Evolutionary conservation across 495 filamentous ascomycete species (phyloP), one percentile per base, ranked within the genome.

Genomic region (Penicillium psychrofluorescens): DNA sequence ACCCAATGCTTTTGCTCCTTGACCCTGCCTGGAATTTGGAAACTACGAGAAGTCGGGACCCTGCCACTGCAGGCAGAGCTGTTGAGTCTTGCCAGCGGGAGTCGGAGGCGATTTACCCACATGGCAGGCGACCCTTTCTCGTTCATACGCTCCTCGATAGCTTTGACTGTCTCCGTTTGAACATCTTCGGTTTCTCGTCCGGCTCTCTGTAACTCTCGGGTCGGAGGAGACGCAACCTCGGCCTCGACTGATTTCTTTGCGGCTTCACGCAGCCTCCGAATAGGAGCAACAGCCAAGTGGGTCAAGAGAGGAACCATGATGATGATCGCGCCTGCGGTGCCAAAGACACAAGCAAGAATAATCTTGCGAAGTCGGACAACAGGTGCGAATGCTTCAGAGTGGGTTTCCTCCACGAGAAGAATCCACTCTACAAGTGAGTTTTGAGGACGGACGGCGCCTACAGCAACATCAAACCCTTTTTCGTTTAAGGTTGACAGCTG

Each of bases 1-100:
- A 95, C 70, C 16, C 78, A 64, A 49, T 89, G 83, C 40, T 83
- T 86, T 9, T 80, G 69, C 44, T 87, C 82, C 37, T 79, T 79
- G 4, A 95, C 90, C 60, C 83, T 86, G 7, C 76, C 80, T 0
- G 90, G 90, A 34, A 95, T 94, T 39, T 86, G 85, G 64, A 94
- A 95, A 6, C 68, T 32, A 1, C 40, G 45, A 12, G 29, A 7
- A 6, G 5, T 31, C 6, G 11, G 13, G 7, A 35, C 6, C 11
- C 39, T 32, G 14, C 9, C 7, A 6, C 45, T 7, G 34, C 38
- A 48, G 15, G 30, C 27, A 1, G 51, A 33, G 29, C 47, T 51
- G 35, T 50, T 53, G 0, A 54, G 36, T 40, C 51, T 38, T n/a
- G 40, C 43, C 8, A 49, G 14, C 1, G 43, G 51, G 8, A 35